A percentile compares a stretch with the other conserved stretches of the same genome.
Conservation (phyloP, 2,329 filamentous ascomycete genomes). For the Aspergillus brasiliensis region DNA sequence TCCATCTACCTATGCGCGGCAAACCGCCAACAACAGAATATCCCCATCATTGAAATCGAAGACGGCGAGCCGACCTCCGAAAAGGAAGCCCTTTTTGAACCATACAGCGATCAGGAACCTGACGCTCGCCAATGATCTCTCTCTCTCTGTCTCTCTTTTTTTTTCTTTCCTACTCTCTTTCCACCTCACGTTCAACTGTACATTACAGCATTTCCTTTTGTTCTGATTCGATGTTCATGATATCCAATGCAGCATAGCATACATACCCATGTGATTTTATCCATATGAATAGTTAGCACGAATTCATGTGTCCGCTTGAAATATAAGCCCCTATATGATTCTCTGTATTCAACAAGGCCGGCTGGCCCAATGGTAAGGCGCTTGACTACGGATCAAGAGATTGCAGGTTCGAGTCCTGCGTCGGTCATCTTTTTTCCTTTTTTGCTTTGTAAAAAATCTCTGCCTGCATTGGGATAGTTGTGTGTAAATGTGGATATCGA, state of each 20-base stretch:
- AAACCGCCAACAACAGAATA: neutral
- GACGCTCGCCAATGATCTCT: neutral
- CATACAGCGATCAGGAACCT: slow-evolving; percentile 6
- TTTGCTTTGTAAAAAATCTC: neutral
- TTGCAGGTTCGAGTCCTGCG: slow-evolving; percentile 52
- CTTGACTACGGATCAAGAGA: slow-evolving; percentile 57
- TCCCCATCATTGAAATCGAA: neutral
- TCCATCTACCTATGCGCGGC: slow-evolving; percentile 12
- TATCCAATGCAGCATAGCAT: slow-evolving; percentile 13
- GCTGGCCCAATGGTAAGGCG: slow-evolving; percentile 45
- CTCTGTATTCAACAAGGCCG: neutral
- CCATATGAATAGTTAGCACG: neutral
- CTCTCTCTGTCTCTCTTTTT: neutral
- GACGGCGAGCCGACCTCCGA: slow-evolving; percentile 16
- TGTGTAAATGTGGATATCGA: neutral
- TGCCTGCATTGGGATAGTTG: too few species aligned
- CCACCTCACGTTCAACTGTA: neutral
- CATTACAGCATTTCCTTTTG: neutral
- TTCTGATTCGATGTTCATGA: neutral
- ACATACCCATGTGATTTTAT: neutral
- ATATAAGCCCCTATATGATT: neutral
- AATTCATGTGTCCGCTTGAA: neutral
- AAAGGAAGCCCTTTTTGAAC: slow-evolving; percentile 17
- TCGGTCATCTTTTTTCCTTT: slow-evolving; percentile 35
- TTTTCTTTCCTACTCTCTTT: slow-evolving; percentile 2